These are phyloP conservation scores for Yamadazyma songkhlaensis DNA, from an alignment of 1,139 yeast genomes.

Conservation along the genomic window DNA sequence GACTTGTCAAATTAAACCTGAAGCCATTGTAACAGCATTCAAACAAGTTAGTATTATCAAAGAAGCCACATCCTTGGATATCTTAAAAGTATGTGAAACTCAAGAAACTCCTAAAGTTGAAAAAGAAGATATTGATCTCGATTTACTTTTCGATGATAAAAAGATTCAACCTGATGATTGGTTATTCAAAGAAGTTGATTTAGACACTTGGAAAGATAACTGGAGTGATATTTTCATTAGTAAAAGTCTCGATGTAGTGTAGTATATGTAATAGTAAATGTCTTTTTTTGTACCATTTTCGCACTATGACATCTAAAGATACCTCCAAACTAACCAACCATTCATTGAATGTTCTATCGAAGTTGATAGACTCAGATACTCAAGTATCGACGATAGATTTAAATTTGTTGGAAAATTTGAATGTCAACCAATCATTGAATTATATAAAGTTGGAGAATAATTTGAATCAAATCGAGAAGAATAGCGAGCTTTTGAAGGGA, in stretches of 20 bases:
- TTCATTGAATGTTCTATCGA: constrained; percentile 28
- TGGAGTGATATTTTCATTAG: too few relatives aligned
- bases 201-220: constrained; percentile 38
- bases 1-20: constrained; percentile 47
- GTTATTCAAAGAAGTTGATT: constrained; percentile 24
- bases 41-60: constrained; percentile 39
- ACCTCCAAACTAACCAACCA: constrained; percentile 28
- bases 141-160: constrained; percentile 36
- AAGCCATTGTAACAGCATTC: constrained; percentile 46
- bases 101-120: constrained; percentile 12
- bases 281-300: too few relatives aligned
- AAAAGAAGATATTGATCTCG: constrained; percentile 27
- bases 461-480: constrained; percentile 34
- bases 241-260: too few relatives aligned
- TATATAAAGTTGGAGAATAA: constrained; percentile 54
- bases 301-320: constrained; percentile 25
- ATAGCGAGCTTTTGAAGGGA: constrained; percentile 26
- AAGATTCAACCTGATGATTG: constrained; percentile 24
- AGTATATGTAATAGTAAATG: constrained; percentile 1
- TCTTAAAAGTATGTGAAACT: constrained; percentile 28
- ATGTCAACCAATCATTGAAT: constrained; percentile 56
- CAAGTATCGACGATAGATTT: constrained; percentile 52
- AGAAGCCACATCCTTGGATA: constrained; percentile 30
- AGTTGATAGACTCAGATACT: constrained; percentile 51
- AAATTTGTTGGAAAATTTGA: constrained; percentile 51